These are phyloP conservation scores for Didymella glomerata DNA, from an alignment of 2,329 filamentous ascomycete genomes.

Conservation along the genomic window DNA sequence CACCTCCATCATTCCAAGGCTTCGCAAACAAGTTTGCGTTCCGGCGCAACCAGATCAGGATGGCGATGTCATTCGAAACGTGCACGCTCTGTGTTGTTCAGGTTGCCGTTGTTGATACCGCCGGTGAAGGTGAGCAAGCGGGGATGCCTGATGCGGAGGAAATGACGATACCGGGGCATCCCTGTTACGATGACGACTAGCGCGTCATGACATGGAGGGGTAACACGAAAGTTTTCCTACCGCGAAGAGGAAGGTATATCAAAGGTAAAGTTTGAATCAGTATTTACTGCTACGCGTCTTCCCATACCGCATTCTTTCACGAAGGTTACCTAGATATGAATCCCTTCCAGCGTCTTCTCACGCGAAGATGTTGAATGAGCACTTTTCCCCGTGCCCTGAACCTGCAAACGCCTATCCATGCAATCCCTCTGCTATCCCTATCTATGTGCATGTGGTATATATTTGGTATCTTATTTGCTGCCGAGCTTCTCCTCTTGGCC, in stretches of 20 bases:
- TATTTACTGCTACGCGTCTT: not conserved
- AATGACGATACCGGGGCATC: conserved; percentile 1
- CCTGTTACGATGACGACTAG: conserved; percentile 1
- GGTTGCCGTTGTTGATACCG: too few relatives aligned
- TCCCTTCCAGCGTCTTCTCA: not conserved
- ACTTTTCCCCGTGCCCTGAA: conserved; percentile 11
- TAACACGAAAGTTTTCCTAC: not conserved
- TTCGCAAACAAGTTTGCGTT: too few relatives aligned
- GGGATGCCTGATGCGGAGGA: not conserved
- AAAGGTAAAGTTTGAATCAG: not conserved
- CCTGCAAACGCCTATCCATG: conserved; percentile 37
- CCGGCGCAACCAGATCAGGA: too few relatives aligned
- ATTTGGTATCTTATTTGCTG: conserved; percentile 9
- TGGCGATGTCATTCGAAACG: too few relatives aligned
- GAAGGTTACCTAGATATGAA: too few relatives aligned
- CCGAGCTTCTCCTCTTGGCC: conserved; percentile 60
- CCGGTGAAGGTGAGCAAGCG: not conserved
- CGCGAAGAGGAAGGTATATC: not conserved
- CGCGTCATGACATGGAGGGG: conserved; percentile 10
- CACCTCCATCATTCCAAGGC: too few relatives aligned
- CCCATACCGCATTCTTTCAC: too few relatives aligned
- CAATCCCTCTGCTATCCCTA: conserved; percentile 16
- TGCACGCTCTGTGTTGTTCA: too few relatives aligned
- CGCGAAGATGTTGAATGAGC: conserved; percentile 21
- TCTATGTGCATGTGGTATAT: conserved; percentile 22